These are phyloP conservation scores for Crithidia brevicula DNA, from an alignment of 208 protist genomes.

Conservation along the genomic window DNA sequence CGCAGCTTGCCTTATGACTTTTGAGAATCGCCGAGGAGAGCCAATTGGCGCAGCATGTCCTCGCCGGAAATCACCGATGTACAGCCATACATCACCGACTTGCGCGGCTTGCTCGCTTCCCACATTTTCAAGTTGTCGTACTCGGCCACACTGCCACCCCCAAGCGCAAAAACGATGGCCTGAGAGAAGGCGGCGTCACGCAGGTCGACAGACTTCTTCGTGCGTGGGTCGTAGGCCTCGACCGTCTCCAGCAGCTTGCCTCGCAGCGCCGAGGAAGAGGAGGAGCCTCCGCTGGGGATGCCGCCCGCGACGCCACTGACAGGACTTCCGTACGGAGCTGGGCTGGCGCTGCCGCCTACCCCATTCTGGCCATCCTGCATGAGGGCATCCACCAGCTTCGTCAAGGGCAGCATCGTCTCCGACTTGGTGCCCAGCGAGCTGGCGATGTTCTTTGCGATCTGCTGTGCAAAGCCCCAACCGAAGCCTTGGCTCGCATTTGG, in stretches of 20 bases:
- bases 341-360: slow-evolving; percentile 13
- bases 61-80: slow-evolving; percentile 79
- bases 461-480: slow-evolving; percentile 89
- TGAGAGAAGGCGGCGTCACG: slow-evolving; percentile 78
- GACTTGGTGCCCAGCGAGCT: slow-evolving; percentile 63
- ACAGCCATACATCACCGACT: slow-evolving; percentile 89
- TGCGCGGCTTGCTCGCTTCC: slow-evolving; percentile 71
- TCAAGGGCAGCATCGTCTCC: slow-evolving; percentile 80
- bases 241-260: slow-evolving; percentile 62
- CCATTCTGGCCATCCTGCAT: slow-evolving; percentile 66
- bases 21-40: slow-evolving; percentile 47
- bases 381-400: slow-evolving; percentile 85
- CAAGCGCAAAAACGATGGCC: slow-evolving; percentile 86
- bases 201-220: slow-evolving; percentile 63
- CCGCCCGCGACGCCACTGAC: slow-evolving; percentile 16
- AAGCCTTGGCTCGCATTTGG: slow-evolving; percentile 51
- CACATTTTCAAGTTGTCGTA: slow-evolving; percentile 91
- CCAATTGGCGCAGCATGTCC: slow-evolving; percentile 78
- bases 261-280: slow-evolving; percentile 18
- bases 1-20: slow-evolving; percentile 1
- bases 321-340: slow-evolving; percentile 20
- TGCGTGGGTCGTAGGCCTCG: slow-evolving; percentile 76
- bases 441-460: slow-evolving; percentile 81
- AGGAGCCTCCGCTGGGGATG: neutral
- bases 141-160: slow-evolving; percentile 84